These are phyloP conservation scores for Populus deltoides DNA, from an alignment of 345 rosid genomes.

Conservation along the genomic window DNA sequence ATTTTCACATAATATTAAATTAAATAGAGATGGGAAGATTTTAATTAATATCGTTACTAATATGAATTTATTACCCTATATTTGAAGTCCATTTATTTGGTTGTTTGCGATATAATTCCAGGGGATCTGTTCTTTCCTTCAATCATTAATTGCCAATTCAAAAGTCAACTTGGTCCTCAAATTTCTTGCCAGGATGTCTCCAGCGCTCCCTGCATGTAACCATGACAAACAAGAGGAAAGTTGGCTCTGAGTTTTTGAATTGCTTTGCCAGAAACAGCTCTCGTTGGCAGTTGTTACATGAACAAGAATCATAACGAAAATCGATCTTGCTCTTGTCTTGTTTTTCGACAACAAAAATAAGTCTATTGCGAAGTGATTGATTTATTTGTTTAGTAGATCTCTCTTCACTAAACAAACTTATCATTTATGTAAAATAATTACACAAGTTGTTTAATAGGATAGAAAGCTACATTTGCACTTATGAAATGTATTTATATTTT, in stretches of 20 bases:
- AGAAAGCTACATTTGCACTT: background rate
- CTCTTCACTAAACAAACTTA: background rate
- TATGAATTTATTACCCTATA: no score
- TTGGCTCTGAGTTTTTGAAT: no score
- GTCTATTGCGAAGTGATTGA: no score
- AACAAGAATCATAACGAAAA: background rate
- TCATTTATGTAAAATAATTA: background rate
- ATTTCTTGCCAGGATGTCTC: background rate
- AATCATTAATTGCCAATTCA: no score
- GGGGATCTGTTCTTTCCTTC: no score
- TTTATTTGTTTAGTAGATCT: no score
- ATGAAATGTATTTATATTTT: no score
- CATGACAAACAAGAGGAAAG: background rate
- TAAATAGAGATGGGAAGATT: background rate
- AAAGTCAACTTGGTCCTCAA: background rate
- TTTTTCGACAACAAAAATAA: no score
- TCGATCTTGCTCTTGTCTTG: background rate
- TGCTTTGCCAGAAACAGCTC: background rate
- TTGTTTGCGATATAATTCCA: background rate
- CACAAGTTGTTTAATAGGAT: background rate
- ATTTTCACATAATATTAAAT: background rate
- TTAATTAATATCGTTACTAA: no score
- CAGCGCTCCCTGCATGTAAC: background rate
- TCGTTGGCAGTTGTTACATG: background rate
- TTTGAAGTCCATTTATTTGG: background rate